phyloP scores from a whole-genome alignment of 352 stramenopile genomes.

The Phytopythium montanum region DNA sequence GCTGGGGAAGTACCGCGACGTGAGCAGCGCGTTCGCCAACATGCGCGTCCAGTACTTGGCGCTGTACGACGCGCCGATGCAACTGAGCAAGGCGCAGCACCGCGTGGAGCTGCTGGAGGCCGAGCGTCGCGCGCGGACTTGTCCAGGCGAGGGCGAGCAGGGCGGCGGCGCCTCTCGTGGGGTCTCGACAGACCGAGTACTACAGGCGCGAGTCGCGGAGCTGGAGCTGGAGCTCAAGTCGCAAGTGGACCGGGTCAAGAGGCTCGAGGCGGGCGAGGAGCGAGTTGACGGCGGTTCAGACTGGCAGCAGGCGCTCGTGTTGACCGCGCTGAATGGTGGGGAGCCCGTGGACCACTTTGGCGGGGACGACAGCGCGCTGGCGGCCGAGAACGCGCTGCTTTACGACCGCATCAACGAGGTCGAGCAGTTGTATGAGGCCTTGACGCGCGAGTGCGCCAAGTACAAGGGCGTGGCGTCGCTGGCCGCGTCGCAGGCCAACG shows the following conservation, averaged over 20 bases:
- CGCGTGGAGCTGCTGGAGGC: slow-evolving; percentile 45
- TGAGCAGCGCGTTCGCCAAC: slow-evolving; percentile 40
- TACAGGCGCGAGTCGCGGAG: slow-evolving; percentile 37
- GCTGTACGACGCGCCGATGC: slow-evolving; percentile 37
- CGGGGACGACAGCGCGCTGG: slow-evolving; percentile 22
- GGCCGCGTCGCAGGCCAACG: slow-evolving; percentile 61
- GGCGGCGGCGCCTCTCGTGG: not conserved
- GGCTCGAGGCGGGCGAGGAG: slow-evolving; percentile 21
- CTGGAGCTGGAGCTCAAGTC: slow-evolving; percentile 45
- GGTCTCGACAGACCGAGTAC: not conserved
- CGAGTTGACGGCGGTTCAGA: not conserved
- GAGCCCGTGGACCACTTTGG: not conserved
- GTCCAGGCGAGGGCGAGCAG: not conserved
- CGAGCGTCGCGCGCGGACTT: slow-evolving; percentile 16
- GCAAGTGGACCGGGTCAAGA: slow-evolving; percentile 35
- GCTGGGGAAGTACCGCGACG: slow-evolving; percentile 30
- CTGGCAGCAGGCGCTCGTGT: slow-evolving; percentile 2
- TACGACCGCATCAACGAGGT: slow-evolving; percentile 68
- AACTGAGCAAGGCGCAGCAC: slow-evolving; percentile 45
- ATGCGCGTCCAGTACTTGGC: slow-evolving; percentile 49
- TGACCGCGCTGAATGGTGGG: not conserved
- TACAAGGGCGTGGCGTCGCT: slow-evolving; percentile 64
- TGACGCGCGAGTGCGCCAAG: slow-evolving; percentile 55
- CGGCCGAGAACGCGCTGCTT: slow-evolving; percentile 51
- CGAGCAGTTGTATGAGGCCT: slow-evolving; percentile 67